A percentile compares a stretch with the other conserved stretches of the same genome.
These are phyloP conservation scores for Hyaloscypha variabilis DNA, from an alignment of 495 filamentous ascomycete genomes.

Conservation along the genomic window DNA sequence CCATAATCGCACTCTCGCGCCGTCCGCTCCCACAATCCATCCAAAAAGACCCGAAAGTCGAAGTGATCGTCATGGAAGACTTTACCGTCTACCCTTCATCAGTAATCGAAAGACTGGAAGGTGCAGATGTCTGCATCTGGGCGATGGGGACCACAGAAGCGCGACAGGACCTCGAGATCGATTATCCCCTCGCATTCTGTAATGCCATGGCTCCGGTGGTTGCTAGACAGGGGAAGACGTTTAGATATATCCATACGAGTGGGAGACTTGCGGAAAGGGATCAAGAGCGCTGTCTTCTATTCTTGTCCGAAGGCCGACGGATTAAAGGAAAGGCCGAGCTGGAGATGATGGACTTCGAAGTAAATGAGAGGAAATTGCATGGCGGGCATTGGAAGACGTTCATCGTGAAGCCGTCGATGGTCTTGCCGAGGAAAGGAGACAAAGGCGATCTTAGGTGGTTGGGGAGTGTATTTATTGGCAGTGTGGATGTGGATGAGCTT, in stretches of 20 bases:
- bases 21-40: conserved; percentile 36
- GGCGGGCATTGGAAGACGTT: conserved; percentile 28
- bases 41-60: conserved; percentile 41
- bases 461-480: conserved; percentile 4
- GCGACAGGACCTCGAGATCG: conserved; percentile 37
- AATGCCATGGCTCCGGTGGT: conserved; percentile 38
- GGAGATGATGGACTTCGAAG: background rate
- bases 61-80: conserved; percentile 45
- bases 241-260: conserved; percentile 55
- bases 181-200: conserved; percentile 46
- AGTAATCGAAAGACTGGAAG: conserved; percentile 40
- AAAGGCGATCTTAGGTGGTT: conserved; percentile 32
- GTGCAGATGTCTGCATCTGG: conserved; percentile 57
- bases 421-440: conserved; percentile 32
- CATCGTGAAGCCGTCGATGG: conserved; percentile 38
- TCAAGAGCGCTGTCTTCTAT: conserved; percentile 42
- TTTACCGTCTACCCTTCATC: conserved; percentile 44
- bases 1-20: conserved; percentile 50
- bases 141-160: conserved; percentile 8
- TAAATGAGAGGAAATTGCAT: background rate
- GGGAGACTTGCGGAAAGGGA: conserved; percentile 49
- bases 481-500: conserved; percentile 36
- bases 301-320: conserved; percentile 43
- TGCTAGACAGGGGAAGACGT: conserved; percentile 34
- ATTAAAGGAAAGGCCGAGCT: conserved; percentile 41